Conservation (phyloP, 371 early-diverging fungal species). For the Mucor indicus region DNA sequence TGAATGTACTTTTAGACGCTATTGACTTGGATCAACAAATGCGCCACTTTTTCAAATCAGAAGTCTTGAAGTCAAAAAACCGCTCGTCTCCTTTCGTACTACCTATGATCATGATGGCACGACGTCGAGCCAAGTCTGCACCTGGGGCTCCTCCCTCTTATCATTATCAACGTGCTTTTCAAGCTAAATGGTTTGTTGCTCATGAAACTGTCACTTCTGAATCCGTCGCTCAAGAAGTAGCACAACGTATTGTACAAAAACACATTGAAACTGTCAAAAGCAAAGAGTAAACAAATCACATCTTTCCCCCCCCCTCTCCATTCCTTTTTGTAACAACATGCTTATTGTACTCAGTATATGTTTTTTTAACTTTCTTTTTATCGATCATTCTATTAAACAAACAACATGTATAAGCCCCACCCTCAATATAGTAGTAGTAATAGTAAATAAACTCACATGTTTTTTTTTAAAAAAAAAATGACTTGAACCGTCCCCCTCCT, state of each 20-base stretch:
- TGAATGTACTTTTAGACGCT: conserved; percentile 40
- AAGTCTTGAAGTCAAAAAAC: conserved; percentile 30
- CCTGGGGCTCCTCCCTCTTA: conserved; percentile 38
- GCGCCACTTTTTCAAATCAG: conserved; percentile 34
- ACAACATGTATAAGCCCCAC: neutral
- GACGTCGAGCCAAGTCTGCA: conserved; percentile 41
- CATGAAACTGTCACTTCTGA: conserved; percentile 14
- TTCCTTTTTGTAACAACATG: neutral
- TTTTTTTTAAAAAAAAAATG: neutral
- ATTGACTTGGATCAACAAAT: conserved; percentile 49
- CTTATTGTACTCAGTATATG: neutral
- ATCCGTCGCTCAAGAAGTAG: conserved; percentile 21
- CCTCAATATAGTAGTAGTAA: neutral
- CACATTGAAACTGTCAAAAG: conserved; percentile 26
- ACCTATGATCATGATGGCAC: conserved; percentile 10
- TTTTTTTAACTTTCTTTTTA: neutral
- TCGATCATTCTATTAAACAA: too few relatives aligned
- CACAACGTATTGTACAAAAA: conserved; percentile 22
- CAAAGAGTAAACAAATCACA: conserved; percentile 5
- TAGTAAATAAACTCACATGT: too few relatives aligned
- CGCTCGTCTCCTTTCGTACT: conserved; percentile 2
- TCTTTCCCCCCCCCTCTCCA: neutral
- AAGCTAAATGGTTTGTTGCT: conserved; percentile 14
- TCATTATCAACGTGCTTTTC: conserved; percentile 21
- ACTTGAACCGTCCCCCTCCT: neutral